These are phyloP conservation scores for Aureobasidium sp. DNA, from an alignment of 2,329 filamentous ascomycete genomes.

Conservation along the genomic window DNA sequence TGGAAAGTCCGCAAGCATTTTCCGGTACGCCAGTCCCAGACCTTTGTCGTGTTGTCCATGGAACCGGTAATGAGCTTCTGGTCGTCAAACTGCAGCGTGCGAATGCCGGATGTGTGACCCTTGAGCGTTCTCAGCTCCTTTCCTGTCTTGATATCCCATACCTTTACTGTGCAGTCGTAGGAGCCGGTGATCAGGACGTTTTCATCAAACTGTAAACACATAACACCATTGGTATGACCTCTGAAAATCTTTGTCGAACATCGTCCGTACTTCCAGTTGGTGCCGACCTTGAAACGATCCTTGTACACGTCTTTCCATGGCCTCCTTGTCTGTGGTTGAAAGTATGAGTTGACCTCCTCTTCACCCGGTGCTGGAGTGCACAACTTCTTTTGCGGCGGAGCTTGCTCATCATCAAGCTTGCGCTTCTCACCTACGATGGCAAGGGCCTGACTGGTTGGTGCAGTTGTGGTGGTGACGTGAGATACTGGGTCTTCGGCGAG, in stretches of 20 bases:
- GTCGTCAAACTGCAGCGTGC: conserved; percentile 88
- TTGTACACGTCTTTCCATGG: conserved; percentile 98
- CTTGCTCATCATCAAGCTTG: conserved; percentile 10
- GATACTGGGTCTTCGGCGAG: conserved; percentile 16
- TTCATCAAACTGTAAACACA: conserved; percentile 73
- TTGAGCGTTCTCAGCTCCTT: conserved; percentile 74
- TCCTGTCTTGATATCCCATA: conserved; percentile 89
- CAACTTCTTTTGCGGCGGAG: conserved; percentile 24
- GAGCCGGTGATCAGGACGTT: conserved; percentile 88
- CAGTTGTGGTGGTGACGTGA: neutral
- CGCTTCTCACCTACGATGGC: conserved; percentile 15
- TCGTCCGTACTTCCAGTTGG: conserved; percentile 93
- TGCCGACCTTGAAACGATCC: conserved; percentile 89
- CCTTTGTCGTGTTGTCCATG: conserved; percentile 76
- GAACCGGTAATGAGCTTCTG: conserved; percentile 84
- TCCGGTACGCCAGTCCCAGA: conserved; percentile 96
- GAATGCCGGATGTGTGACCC: conserved; percentile 76
- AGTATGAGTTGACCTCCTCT: conserved; percentile 32
- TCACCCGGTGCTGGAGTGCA: conserved; percentile 22
- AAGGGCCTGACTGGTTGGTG: neutral
- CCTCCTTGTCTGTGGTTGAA: conserved; percentile 43
- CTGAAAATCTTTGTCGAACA: conserved; percentile 77
- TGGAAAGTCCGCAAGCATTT: conserved; percentile 73
- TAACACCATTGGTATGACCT: conserved; percentile 82
- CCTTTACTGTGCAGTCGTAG: conserved; percentile 90